Base-by-base conservation (phyloP, 257 asterid species). In the Nicotiana undulata region DNA sequence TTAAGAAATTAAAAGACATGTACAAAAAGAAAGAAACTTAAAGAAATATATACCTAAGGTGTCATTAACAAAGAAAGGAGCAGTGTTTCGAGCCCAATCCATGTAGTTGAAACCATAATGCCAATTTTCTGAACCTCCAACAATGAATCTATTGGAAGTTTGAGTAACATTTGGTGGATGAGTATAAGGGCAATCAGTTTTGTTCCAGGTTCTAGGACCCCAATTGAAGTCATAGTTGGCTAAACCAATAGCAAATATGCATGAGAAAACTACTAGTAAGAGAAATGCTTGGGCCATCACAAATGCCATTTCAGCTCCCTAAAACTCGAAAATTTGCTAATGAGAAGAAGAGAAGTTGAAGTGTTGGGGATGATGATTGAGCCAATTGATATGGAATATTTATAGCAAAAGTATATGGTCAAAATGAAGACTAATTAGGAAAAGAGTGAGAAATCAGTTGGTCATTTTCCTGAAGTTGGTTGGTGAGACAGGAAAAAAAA, bases 61-160 rank as follows among this genome's bases (percentile, higher is more conserved):
- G 56, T 93, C 98, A 2, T 89, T 90, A 64, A 91, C 63, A 89
- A 85, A 91, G 64, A 93, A 90, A 46, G 97, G 97, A 0, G 83
- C 89, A 53, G 34, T 87, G 76, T 84, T 87, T 81, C 81, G 83
- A 37, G 94, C 89, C 97, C 98, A 93, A n/a, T 88, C 90, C 3
- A 91, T 86, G 84, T 93, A 93, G 72, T 92, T 90, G 55, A 84
- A 89, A 20, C 94, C 97, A 49, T 87, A 93, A 3, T 34, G 94
- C 98, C 98, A 93, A 11, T 86, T 81, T 1, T 89, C 89, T 0
- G 91, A 85, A 0, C 95, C 98, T 0, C 95, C 97, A 9, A 93
- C 91, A 0, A 86, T 34, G 66, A 88, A 40, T 52, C 18, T 83
- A 46, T 81, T 87, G 31, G 91, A 82, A 13, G 85, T 81, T 29